Evolutionary conservation across 2,329 filamentous ascomycete genomes (phyloP).

Genomic region (Aspergillus tubingensis): DNA sequence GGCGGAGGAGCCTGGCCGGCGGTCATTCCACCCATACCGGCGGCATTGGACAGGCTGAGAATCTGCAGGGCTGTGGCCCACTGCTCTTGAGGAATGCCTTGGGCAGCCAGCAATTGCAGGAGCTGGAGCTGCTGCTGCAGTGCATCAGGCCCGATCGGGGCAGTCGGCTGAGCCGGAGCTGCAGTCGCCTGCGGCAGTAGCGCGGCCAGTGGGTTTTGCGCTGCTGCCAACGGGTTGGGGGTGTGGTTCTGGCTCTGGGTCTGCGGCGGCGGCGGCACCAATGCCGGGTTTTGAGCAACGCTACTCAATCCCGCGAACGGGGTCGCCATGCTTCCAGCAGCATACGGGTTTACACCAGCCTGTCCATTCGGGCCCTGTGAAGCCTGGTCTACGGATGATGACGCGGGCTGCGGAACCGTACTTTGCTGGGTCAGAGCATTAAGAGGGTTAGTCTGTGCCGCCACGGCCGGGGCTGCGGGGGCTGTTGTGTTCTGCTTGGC

Average conservation of each 20-base stretch:
- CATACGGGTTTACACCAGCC: slow-evolving; percentile 60
- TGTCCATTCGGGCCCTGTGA: slow-evolving; percentile 49
- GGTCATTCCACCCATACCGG: slow-evolving; percentile 37
- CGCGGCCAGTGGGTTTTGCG: slow-evolving; percentile 45
- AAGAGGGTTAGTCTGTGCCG: slow-evolving; percentile 46
- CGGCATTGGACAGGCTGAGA: slow-evolving; percentile 45
- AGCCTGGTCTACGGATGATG: slow-evolving; percentile 50
- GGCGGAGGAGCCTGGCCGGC: slow-evolving; percentile 37
- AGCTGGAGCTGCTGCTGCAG: slow-evolving; percentile 71
- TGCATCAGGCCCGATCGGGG: slow-evolving; percentile 47
- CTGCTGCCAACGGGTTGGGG: slow-evolving; percentile 44
- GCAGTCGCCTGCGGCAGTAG: slow-evolving; percentile 44
- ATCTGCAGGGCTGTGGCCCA: slow-evolving; percentile 63
- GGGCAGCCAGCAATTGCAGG: slow-evolving; percentile 72
- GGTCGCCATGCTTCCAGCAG: slow-evolving; percentile 49
- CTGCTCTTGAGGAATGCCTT: slow-evolving; percentile 76
- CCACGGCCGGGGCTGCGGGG: slow-evolving; percentile 41
- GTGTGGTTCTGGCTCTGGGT: slow-evolving; percentile 44
- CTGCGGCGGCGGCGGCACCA: slow-evolving; percentile 37
- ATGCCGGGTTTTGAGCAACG: slow-evolving; percentile 37
- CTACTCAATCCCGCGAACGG: slow-evolving; percentile 51
- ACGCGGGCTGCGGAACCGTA: slow-evolving; percentile 41
- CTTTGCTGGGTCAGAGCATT: slow-evolving; percentile 54
- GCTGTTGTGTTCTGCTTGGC: slow-evolving; percentile 69
- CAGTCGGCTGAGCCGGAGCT: slow-evolving; percentile 28